A percentile compares a stretch with the other conserved stretches of the same genome.
Conservation (phyloP, 805 yeast species). For the Candida ortonii region DNA sequence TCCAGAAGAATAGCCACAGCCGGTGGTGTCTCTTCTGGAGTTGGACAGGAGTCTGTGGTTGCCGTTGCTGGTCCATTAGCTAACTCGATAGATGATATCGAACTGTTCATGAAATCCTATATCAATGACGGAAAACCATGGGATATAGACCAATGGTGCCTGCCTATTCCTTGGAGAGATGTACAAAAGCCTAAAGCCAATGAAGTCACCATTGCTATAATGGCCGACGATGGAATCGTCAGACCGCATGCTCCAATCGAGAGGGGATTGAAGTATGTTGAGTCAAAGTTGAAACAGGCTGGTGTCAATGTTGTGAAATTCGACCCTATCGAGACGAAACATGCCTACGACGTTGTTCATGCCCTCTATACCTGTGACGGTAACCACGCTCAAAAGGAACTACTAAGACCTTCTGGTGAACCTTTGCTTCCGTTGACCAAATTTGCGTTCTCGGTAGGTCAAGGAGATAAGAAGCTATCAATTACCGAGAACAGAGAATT, state of each 20-base stretch:
- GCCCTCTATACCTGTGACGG: constrained; percentile 67
- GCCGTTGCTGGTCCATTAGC: constrained; percentile 71
- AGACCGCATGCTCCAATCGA: constrained; percentile 65
- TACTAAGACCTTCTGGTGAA: constrained; percentile 62
- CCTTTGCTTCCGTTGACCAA: constrained; percentile 63
- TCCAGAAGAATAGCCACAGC: constrained; percentile 47
- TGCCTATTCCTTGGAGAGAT: constrained; percentile 54
- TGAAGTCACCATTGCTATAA: constrained; percentile 55
- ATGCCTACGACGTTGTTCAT: constrained; percentile 58
- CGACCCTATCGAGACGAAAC: constrained; percentile 54
- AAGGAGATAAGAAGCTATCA: constrained; percentile 47
- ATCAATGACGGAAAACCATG: constrained; percentile 66
- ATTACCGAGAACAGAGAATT: constrained; percentile 54
- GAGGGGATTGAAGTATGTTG: constrained; percentile 54
- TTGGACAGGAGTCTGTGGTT: constrained; percentile 63
- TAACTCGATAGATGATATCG: constrained; percentile 62
- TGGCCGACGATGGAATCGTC: constrained; percentile 63
- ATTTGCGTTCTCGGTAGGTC: constrained; percentile 57
- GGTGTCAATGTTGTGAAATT: constrained; percentile 57
- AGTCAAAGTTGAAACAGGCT: constrained; percentile 51
- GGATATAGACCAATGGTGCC: constrained; percentile 43
- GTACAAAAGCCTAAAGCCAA: constrained; percentile 38
- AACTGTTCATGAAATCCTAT: constrained; percentile 61
- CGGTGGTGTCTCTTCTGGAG: constrained; percentile 53
- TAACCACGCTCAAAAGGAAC: constrained; percentile 50